phyloP scores from a whole-genome alignment of 2,329 filamentous ascomycete species.

The Fusarium denticulatum region DNA sequence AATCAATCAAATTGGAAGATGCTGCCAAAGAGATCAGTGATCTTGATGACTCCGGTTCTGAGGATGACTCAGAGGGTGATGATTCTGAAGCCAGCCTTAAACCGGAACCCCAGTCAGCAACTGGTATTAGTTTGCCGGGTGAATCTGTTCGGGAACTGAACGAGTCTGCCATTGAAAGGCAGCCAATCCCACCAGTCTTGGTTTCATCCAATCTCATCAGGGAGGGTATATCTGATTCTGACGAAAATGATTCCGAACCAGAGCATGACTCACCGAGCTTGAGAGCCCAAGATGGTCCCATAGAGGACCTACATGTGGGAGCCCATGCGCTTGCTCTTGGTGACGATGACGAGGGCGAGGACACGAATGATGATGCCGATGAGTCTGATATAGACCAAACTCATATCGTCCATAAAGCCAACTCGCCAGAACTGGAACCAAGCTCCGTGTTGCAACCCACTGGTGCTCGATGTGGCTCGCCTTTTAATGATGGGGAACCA shows the following conservation, averaged over 20 bases:
- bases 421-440: not conserved
- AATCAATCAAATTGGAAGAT: not conserved
- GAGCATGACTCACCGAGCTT: conserved; percentile 6
- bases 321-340: not conserved
- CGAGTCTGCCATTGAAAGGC: not conserved
- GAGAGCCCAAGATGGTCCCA: not conserved
- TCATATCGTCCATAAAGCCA: not conserved
- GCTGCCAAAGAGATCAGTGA: not conserved
- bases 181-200: not conserved
- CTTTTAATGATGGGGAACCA: not conserved
- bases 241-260: not conserved
- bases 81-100: not conserved
- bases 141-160: not conserved
- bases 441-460: not conserved
- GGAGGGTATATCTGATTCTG: not conserved
- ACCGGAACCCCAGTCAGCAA: not conserved
- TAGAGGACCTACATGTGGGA: not conserved
- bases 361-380: not conserved
- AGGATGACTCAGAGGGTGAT: conserved; percentile 9
- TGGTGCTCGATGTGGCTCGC: not conserved
- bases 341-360: not conserved
- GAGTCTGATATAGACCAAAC: not conserved
- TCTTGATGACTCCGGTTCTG: not conserved
- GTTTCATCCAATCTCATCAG: not conserved
- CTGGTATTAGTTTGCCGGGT: not conserved